Conservation (phyloP, 2,329 filamentous ascomycete genomes). For the Penicillium brevicompactum region DNA sequence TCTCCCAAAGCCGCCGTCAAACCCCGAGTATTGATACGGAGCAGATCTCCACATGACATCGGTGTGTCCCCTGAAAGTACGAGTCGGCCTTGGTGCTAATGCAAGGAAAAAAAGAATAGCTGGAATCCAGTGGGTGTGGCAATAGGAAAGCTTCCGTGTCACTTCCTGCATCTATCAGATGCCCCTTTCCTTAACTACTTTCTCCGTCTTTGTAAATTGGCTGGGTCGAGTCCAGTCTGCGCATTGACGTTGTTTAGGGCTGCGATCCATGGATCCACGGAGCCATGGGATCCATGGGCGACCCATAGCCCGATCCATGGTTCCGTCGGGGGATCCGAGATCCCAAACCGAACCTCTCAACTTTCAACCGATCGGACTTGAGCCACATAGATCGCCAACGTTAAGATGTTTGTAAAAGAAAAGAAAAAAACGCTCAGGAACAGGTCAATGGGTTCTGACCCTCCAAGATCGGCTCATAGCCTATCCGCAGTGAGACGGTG, state of each 20-base stretch:
- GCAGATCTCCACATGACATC: constrained; percentile 11
- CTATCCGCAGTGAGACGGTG: neutral
- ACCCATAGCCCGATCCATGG: constrained; percentile 1
- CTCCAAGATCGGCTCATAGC: neutral
- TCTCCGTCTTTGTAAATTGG: neutral
- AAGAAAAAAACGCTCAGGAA: too few species aligned
- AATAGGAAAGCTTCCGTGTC: constrained; percentile 20
- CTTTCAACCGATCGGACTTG: neutral
- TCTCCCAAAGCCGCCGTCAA: constrained; percentile 4
- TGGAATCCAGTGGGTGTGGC: constrained; percentile 21
- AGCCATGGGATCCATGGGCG: constrained; percentile 2
- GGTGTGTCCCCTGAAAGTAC: constrained; percentile 7
- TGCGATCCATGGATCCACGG: constrained; percentile 1
- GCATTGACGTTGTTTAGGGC: constrained; percentile 16
- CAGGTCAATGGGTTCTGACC: too few species aligned
- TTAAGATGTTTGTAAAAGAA: too few species aligned
- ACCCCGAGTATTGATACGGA: constrained; percentile 6
- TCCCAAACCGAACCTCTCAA: constrained; percentile 8
- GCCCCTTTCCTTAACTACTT: neutral
- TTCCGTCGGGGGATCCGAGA: constrained; percentile 5
- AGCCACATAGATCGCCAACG: neutral
- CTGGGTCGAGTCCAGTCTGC: constrained; percentile 10
- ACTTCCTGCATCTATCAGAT: constrained; percentile 17
- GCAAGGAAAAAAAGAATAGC: constrained; percentile 27
- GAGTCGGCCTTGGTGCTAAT: constrained; percentile 14